Evolutionary conservation across 1,284 basidiomycete genomes (phyloP), one percentile per base, ranked within the genome.

Genomic region (Trichosporon sp.): DNA sequence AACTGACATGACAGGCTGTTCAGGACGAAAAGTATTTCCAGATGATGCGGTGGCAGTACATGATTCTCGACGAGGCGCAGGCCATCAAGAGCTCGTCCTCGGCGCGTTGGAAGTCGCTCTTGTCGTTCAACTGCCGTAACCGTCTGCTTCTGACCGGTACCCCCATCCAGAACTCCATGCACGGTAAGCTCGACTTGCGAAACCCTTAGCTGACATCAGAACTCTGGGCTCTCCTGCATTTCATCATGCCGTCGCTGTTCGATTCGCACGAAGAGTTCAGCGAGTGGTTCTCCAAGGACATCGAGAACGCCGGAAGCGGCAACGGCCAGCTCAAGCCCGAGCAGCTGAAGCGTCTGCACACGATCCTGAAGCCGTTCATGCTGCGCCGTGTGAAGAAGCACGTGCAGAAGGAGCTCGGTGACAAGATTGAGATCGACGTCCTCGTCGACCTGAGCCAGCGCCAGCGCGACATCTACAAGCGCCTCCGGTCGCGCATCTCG

Each of bases 351-450:
- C 89, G 97, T 67, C 84, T 99, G 72, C 97, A 99, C 81, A 98
- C 99, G 94, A 99, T 99, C 72, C 86, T 99, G 76, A 98, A 99
- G 82, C 97, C 97, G 11, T 99, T 99, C 87, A 99, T 99, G 97
- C 85, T 99, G 70, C 88, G 97, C 72, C 90, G 97, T 73, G 92
- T 99, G 71, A 99, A 99, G 85, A 91, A 94, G 73, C 94, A 99
- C 83, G 97, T 99, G 18, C 97, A 99, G 84, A 99, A 99, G 81
- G 97, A 99, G 84, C 88, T 99, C n/a, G 96, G 95, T 75, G 97
- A 99, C 80, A 99, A 99, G 91, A 98, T 99, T 77, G 97, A 99
- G 84, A 90, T 93, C 75, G 97, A 99, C 80, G 88, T 99, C 60
- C 93, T 92, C 77, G 94, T 98, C 72, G 95, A 98, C 78, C 86